Evolutionary conservation across 2,329 filamentous ascomycete genomes (phyloP).

Genomic region (Pyricularia sp.): DNA sequence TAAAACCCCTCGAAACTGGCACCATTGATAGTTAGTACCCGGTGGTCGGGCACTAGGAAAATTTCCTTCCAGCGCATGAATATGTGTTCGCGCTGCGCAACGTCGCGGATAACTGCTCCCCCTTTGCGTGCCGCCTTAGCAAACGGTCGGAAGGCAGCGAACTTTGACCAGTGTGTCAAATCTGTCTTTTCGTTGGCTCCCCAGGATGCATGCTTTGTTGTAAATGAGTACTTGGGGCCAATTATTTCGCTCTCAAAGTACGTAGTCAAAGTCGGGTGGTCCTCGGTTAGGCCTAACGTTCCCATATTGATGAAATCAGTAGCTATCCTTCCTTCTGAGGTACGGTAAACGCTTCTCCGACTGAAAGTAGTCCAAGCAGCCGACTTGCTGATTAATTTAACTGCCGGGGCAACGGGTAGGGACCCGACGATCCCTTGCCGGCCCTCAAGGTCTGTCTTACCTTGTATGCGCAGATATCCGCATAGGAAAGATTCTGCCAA

Average conservation of each 20-base stretch:
- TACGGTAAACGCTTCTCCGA: neutral
- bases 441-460: conserved; percentile 27
- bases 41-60: conserved; percentile 90
- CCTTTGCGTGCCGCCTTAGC: conserved; percentile 44
- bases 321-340: neutral
- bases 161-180: conserved; percentile 84
- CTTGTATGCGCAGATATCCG: conserved; percentile 91
- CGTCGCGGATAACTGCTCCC: conserved; percentile 49
- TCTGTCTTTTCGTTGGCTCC: conserved; percentile 86
- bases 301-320: neutral
- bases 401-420: neutral
- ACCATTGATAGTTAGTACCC: conserved; percentile 78
- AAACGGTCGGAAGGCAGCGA: conserved; percentile 72
- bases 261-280: conserved; percentile 93
- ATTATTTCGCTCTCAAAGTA: conserved; percentile 99
- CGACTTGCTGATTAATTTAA: conserved; percentile 2
- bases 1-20: conserved; percentile 98
- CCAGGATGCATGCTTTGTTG: conserved; percentile 80
- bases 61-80: conserved; percentile 99
- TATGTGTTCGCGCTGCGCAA: conserved; percentile 70
- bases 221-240: conserved; percentile 86
- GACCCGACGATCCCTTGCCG: neutral
- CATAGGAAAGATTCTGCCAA: conserved; percentile 89
- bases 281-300: conserved; percentile 68
- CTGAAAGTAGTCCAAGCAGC: neutral